Percentiles rank a stretch among this genome's conserved stretches.
Evolutionary conservation across 2,329 filamentous ascomycete species (phyloP).

Genomic region (Lecanicillium sp.): DNA sequence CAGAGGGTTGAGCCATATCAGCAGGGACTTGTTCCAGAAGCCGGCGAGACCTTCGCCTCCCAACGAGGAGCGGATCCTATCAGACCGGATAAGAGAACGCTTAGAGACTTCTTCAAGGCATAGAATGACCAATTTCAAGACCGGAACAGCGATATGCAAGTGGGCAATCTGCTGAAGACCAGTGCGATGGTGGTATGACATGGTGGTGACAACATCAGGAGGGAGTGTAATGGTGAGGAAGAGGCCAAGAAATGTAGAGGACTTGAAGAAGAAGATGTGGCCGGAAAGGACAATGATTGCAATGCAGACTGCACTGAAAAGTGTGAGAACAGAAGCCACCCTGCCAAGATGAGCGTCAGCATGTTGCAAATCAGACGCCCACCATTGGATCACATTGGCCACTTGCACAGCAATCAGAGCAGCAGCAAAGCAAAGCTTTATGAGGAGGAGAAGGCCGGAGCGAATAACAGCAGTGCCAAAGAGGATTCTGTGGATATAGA

Average conservation of each 20-base stretch:
- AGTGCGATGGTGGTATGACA: constrained; percentile 28
- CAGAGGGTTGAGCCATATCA: constrained; percentile 1
- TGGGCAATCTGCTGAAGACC: constrained; percentile 19
- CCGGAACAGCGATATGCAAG: constrained; percentile 22
- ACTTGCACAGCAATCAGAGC: constrained; percentile 15
- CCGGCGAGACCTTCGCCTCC: constrained; percentile 18
- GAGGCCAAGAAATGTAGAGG: constrained; percentile 25
- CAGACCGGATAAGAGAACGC: not conserved
- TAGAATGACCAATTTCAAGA: constrained; percentile 23
- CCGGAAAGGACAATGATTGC: constrained; percentile 25
- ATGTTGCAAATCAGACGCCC: constrained; percentile 11
- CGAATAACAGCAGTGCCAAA: not conserved
- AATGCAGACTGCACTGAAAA: constrained; percentile 24
- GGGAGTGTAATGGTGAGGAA: constrained; percentile 28
- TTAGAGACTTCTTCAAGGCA: constrained; percentile 28
- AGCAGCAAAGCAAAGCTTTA: constrained; percentile 15
- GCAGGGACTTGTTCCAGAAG: constrained; percentile 15
- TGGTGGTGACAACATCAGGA: constrained; percentile 26
- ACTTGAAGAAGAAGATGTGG: constrained; percentile 26
- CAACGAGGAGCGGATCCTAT: constrained; percentile 3
- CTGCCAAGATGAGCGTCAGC: constrained; percentile 18
- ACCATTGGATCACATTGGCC: constrained; percentile 24
- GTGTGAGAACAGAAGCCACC: constrained; percentile 22
- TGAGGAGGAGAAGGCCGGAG: constrained; percentile 15
- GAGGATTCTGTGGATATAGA: not conserved